Evolutionary conservation across 2,329 filamentous ascomycete genomes (phyloP).

Genomic region (Gnomoniopsis sp.): DNA sequence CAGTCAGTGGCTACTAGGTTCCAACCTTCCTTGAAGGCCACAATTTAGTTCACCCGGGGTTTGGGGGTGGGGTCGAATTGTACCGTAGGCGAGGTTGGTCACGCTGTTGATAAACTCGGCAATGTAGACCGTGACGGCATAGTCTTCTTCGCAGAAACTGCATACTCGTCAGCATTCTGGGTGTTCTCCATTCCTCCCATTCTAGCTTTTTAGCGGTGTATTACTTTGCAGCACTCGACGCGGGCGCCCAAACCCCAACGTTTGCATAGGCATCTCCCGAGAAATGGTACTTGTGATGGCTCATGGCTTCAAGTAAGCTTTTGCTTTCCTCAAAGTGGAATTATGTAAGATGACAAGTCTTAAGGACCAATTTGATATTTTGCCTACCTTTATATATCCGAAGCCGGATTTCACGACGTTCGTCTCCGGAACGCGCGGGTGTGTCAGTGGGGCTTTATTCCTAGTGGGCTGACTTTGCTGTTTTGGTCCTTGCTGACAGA

Average conservation of each 20-base stretch:
- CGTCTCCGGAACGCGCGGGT: not conserved
- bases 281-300: slow-evolving; percentile 27
- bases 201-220: not conserved
- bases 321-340: not conserved
- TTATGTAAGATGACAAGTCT: too few relatives aligned
- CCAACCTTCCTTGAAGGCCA: too few relatives aligned
- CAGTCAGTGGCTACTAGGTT: not conserved
- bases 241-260: slow-evolving; percentile 26
- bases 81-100: slow-evolving; percentile 5
- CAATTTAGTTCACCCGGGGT: too few relatives aligned
- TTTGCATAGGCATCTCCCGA: slow-evolving; percentile 23
- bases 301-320: slow-evolving; percentile 19
- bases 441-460: not conserved
- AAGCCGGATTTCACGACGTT: not conserved
- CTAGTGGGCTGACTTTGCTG: too few relatives aligned
- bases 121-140: slow-evolving; percentile 1
- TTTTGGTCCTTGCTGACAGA: too few relatives aligned
- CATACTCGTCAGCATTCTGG: not conserved
- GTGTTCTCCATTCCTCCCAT: not conserved
- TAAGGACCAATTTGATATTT: not conserved
- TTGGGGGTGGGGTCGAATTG: too few relatives aligned
- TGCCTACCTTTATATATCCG: not conserved
- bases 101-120: slow-evolving; percentile 8
- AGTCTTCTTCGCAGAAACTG: slow-evolving; percentile 29
- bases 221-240: slow-evolving; percentile 29